Base-by-base conservation (phyloP, 208 protist genomes). In the Phytomonas sp. region DNA sequence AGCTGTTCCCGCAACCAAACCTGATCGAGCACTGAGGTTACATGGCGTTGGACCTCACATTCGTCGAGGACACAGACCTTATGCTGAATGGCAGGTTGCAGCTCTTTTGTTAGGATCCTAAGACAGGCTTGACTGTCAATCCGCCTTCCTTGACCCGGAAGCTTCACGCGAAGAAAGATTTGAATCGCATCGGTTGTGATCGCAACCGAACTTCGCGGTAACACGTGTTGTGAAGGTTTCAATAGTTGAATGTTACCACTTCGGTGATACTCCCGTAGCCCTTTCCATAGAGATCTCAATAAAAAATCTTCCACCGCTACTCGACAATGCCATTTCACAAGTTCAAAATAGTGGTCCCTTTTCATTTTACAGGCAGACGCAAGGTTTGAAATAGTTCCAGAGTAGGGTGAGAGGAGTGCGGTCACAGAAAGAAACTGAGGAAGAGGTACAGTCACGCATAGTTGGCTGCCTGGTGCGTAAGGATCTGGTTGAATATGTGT, bases 21-120 rank as follows among this genome's bases (percentile, higher is more conserved):
- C 72, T 98, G 94, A 69, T 98, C 92, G 23, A 91, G 86, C 30
- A 94, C 83, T 63, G 70, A 84, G 2, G 79, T 77, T 19, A 97
- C 80, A 71, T 98, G 94, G 12, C 63, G 26, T 67, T 69, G 70
- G 16, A 98, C 70, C 0, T 30, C 66, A 10, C n/a, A 37, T 29
- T 72, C 67, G 34, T 72, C 60, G 19, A 82, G 75, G 11, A 63
- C 63, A 32, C 76, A 65, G 12, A 89, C 73, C 26, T 77, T 29
- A 4, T 69, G 31, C 66, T 78, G 75, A 14, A 87, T 45, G 29
- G 78, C 60, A 5, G 74, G 66, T 11, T 82, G 72, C 65, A 85
- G 42, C 65, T 87, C 76, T 29, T 74, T 70, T 14, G 83, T 76
- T 36, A 92, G 64, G 60, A 91, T 86, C 12, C 65, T 62, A 26